Evolutionary conservation across 495 filamentous ascomycete genomes (phyloP).

Genomic region (Penicillium ucsense): DNA sequence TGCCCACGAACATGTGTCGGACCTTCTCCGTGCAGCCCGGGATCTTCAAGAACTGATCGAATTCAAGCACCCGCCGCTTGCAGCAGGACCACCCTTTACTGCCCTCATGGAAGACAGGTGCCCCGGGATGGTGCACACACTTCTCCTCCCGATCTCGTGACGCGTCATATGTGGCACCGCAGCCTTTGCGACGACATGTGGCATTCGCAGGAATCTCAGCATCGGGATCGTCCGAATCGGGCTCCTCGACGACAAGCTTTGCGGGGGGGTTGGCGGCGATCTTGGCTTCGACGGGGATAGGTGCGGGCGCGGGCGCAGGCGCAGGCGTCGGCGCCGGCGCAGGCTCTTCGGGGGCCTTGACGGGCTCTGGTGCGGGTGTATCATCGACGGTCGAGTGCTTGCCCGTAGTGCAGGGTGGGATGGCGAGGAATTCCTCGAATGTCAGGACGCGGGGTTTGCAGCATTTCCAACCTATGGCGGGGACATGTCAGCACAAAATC

Average conservation of each 20-base stretch:
- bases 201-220: slow-evolving; percentile 60
- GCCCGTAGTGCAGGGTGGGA: slow-evolving; percentile 88
- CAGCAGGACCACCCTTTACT: slow-evolving; percentile 97
- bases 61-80: slow-evolving; percentile 89
- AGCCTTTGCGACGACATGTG: slow-evolving; percentile 69
- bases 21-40: slow-evolving; percentile 77
- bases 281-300: slow-evolving; percentile 11
- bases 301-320: slow-evolving; percentile 13
- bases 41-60: slow-evolving; percentile 96
- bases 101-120: slow-evolving; percentile 90
- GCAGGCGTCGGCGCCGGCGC: not conserved
- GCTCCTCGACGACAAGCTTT: slow-evolving; percentile 60
- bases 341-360: slow-evolving; percentile 27
- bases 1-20: slow-evolving; percentile 79
- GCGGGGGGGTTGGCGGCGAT: slow-evolving; percentile 35
- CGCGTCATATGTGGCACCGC: slow-evolving; percentile 53
- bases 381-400: slow-evolving; percentile 84
- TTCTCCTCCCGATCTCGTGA: slow-evolving; percentile 54
- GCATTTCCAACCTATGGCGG: slow-evolving; percentile 83
- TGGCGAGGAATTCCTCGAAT: slow-evolving; percentile 95
- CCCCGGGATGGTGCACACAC: slow-evolving; percentile 79
- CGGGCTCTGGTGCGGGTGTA: slow-evolving; percentile 46
- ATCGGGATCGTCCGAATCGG: slow-evolving; percentile 76
- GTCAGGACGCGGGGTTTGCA: slow-evolving; percentile 97
- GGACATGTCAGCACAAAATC: not conserved